Evolutionary conservation across 2,329 filamentous ascomycete genomes (phyloP).

Genomic region (Curvularia hawaiiensis): DNA sequence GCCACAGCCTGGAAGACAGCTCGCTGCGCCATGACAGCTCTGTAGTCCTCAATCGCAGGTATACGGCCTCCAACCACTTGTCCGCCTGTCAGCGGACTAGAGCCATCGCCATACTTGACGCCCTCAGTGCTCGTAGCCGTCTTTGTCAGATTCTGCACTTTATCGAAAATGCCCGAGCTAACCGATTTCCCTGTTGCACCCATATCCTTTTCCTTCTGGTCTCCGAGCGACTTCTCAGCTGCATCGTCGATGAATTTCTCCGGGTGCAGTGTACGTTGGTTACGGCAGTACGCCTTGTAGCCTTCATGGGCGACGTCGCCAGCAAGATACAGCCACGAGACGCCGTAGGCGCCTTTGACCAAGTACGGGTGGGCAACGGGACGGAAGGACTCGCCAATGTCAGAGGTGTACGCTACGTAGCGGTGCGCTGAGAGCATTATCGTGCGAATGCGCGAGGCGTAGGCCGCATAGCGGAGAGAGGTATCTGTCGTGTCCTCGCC

Average conservation of each 20-base stretch:
- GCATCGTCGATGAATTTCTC: slow-evolving; percentile 49
- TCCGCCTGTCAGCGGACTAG: slow-evolving; percentile 28
- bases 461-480: slow-evolving; percentile 88
- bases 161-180: slow-evolving; percentile 19
- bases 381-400: slow-evolving; percentile 95
- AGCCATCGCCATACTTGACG: slow-evolving; percentile 27
- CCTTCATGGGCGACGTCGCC: slow-evolving; percentile 93
- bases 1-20: slow-evolving; percentile 90
- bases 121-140: slow-evolving; percentile 27
- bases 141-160: slow-evolving; percentile 33
- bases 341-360: slow-evolving; percentile 81
- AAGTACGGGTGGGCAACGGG: slow-evolving; percentile 86
- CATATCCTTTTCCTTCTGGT: slow-evolving; percentile 41
- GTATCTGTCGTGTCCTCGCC: slow-evolving; percentile 81
- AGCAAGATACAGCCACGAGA: slow-evolving; percentile 90
- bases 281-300: slow-evolving; percentile 91
- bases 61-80: slow-evolving; percentile 52
- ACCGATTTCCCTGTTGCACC: slow-evolving; percentile 39
- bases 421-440: slow-evolving; percentile 89
- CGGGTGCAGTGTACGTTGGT: slow-evolving; percentile 76
- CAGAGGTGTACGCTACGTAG: slow-evolving; percentile 95
- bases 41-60: slow-evolving; percentile 83
- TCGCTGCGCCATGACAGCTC: slow-evolving; percentile 88
- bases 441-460: slow-evolving; percentile 82
- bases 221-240: slow-evolving; percentile 17